Evolutionary conservation across 2,329 filamentous ascomycete species (phyloP).

Genomic region (Lachnellula subtilissima): DNA sequence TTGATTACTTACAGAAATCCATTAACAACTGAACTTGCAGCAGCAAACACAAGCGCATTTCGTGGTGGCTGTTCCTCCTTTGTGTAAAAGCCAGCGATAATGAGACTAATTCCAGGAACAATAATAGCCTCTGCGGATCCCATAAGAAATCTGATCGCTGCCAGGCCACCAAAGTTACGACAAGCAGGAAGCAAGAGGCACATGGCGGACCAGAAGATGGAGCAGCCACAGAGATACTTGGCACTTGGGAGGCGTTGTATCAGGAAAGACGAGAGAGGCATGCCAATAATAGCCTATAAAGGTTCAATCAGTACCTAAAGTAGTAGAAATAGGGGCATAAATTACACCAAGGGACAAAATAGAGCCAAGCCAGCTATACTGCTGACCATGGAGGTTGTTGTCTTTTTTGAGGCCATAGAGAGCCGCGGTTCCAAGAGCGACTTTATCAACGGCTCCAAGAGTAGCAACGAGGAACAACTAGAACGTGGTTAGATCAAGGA

Average conservation of each 20-base stretch:
- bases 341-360: slow-evolving; percentile 44
- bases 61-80: slow-evolving; percentile 46
- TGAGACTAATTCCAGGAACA: slow-evolving; percentile 30
- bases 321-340: too few relatives aligned
- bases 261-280: slow-evolving; percentile 39
- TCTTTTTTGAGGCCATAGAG: slow-evolving; percentile 54
- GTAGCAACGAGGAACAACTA: slow-evolving; percentile 27
- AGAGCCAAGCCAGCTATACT: slow-evolving; percentile 50
- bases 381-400: slow-evolving; percentile 43
- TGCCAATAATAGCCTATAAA: slow-evolving; percentile 34
- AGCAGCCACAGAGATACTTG: slow-evolving; percentile 39
- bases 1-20: too few relatives aligned
- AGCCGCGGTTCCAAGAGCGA: slow-evolving; percentile 47
- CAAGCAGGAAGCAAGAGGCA: slow-evolving; percentile 20
- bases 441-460: slow-evolving; percentile 35
- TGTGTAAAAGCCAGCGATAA: slow-evolving; percentile 39
- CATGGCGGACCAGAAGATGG: slow-evolving; percentile 29
- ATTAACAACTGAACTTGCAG: slow-evolving; percentile 25
- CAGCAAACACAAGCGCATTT: slow-evolving; percentile 40
- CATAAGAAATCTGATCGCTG: slow-evolving; percentile 24
- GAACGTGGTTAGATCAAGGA: too few relatives aligned
- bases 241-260: slow-evolving; percentile 43
- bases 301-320: too few relatives aligned
- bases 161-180: slow-evolving; percentile 4
- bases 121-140: slow-evolving; percentile 24